A percentile compares a stretch with the other conserved stretches of the same genome.
These are phyloP conservation scores for Alternaria sp. DNA, from an alignment of 2,329 filamentous ascomycete genomes.

Conservation along the genomic window DNA sequence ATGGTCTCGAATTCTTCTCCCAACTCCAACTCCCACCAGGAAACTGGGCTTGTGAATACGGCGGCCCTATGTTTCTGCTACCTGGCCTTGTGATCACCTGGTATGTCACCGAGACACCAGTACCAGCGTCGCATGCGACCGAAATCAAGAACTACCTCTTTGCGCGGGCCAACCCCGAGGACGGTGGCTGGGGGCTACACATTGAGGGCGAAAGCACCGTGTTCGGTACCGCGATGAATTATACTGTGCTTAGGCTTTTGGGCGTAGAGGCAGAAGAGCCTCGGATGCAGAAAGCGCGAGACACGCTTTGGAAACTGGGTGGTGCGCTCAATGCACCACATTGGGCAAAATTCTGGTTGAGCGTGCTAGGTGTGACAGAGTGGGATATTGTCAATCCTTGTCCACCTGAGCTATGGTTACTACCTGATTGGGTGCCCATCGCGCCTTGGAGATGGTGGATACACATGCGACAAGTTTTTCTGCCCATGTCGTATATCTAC, in stretches of 20 bases:
- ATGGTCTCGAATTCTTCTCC: slow-evolving; percentile 88
- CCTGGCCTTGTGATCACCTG: slow-evolving; percentile 85
- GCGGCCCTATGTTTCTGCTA: slow-evolving; percentile 94
- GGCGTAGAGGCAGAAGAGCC: slow-evolving; percentile 86
- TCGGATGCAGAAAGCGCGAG: slow-evolving; percentile 84
- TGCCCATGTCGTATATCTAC: slow-evolving; percentile 91
- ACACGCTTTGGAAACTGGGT: slow-evolving; percentile 82
- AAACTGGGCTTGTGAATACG: slow-evolving; percentile 98
- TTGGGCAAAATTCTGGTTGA: slow-evolving; percentile 98
- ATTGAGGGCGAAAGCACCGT: slow-evolving; percentile 93
- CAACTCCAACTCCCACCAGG: slow-evolving; percentile 87
- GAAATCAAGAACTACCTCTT: slow-evolving; percentile 95
- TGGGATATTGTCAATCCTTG: slow-evolving; percentile 97
- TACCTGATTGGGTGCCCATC: slow-evolving; percentile 90
- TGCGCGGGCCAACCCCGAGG: slow-evolving; percentile 81
- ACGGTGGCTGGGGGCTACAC: slow-evolving; percentile 97
- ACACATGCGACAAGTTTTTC: slow-evolving; percentile 95
- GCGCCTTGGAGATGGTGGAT: slow-evolving; percentile 98
- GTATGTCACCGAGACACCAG: slow-evolving; percentile 88
- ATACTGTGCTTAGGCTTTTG: slow-evolving; percentile 79
- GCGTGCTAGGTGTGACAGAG: slow-evolving; percentile 79
- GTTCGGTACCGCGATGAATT: slow-evolving; percentile 91
- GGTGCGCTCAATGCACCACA: slow-evolving; percentile 86
- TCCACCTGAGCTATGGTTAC: slow-evolving; percentile 90
- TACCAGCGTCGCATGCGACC: slow-evolving; percentile 79